Percentiles rank a stretch among this genome's conserved stretches.
These are phyloP conservation scores for Tuber indicum DNA, from an alignment of 495 filamentous ascomycete species.

Conservation along the genomic window DNA sequence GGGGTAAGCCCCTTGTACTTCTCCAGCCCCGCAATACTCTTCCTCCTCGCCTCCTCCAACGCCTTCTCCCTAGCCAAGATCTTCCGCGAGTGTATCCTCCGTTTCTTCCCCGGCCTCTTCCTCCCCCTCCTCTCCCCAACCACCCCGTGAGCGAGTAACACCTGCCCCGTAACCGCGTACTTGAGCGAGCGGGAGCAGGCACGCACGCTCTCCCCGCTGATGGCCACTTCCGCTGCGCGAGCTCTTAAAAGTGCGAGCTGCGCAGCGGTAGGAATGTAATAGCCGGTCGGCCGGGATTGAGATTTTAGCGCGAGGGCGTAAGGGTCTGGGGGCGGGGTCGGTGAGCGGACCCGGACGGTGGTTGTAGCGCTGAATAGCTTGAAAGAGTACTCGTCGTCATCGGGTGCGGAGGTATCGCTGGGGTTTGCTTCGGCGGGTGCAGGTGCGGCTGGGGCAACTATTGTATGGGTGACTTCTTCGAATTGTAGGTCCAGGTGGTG, in stretches of 20 bases:
- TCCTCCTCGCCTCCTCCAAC: constrained; percentile 20
- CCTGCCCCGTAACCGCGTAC: constrained; percentile 2
- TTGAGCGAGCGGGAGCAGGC: background rate
- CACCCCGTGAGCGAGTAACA: constrained; percentile 2
- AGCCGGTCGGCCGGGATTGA: constrained; percentile 15
- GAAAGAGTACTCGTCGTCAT: constrained; percentile 24
- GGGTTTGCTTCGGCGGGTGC: background rate
- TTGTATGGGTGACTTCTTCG: constrained; percentile 9
- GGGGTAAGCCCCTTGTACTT: constrained; percentile 25
- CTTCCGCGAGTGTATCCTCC: constrained; percentile 12
- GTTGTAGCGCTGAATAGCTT: constrained; percentile 26
- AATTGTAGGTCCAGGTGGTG: constrained; percentile 29
- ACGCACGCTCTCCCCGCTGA: constrained; percentile 7
- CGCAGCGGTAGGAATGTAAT: constrained; percentile 21
- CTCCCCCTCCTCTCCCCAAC: background rate
- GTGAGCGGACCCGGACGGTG: constrained; percentile 17
- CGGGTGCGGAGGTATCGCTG: background rate
- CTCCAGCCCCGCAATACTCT: constrained; percentile 21
- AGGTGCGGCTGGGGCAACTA: background rate
- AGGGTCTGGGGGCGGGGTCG: constrained; percentile 21
- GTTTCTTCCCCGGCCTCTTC: constrained; percentile 25
- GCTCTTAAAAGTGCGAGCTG: constrained; percentile 7
- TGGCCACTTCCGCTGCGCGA: background rate
- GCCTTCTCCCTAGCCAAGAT: constrained; percentile 10
- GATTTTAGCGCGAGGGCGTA: constrained; percentile 21